A percentile compares a stretch with the other conserved stretches of the same genome.
These are phyloP conservation scores for Xylaria grammica DNA, from an alignment of 495 filamentous ascomycete genomes.

Conservation along the genomic window DNA sequence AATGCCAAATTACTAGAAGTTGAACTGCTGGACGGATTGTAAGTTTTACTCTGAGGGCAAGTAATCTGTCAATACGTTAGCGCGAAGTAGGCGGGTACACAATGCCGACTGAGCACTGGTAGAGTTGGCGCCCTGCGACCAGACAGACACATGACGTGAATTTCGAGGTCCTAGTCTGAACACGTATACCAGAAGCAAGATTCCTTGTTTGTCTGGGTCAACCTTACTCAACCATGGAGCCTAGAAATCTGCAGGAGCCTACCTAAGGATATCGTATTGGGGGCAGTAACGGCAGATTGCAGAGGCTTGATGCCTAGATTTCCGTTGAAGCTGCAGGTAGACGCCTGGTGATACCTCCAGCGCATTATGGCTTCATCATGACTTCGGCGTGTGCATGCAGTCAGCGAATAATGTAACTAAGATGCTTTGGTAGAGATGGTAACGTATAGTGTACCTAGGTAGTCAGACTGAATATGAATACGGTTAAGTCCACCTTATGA, in stretches of 20 bases:
- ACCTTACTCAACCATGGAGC: constrained; percentile 22
- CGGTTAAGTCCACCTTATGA: constrained; percentile 1
- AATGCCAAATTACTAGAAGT: constrained; percentile 13
- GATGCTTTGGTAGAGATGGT: not conserved
- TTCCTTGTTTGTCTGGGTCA: not conserved
- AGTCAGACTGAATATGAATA: not conserved
- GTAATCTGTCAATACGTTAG: no score
- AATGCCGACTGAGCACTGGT: not conserved
- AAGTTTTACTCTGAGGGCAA: no score
- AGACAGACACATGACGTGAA: not conserved
- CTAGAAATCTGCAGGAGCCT: constrained; percentile 27
- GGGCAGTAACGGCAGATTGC: no score
- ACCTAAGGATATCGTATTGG: constrained; percentile 3
- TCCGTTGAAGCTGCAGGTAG: constrained; percentile 9
- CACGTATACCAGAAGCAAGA: constrained; percentile 5
- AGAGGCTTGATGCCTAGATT: no score
- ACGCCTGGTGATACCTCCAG: constrained; percentile 9
- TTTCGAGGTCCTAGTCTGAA: not conserved
- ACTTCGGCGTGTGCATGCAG: constrained; percentile 17
- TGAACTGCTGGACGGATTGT: not conserved
- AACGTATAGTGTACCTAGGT: not conserved
- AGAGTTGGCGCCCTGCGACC: not conserved
- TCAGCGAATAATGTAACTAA: constrained; percentile 18
- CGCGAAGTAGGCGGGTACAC: not conserved
- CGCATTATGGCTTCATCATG: constrained; percentile 17